phyloP scores from a whole-genome alignment of 768 basidiomycete species.

The Leccinum subtestaceum region DNA sequence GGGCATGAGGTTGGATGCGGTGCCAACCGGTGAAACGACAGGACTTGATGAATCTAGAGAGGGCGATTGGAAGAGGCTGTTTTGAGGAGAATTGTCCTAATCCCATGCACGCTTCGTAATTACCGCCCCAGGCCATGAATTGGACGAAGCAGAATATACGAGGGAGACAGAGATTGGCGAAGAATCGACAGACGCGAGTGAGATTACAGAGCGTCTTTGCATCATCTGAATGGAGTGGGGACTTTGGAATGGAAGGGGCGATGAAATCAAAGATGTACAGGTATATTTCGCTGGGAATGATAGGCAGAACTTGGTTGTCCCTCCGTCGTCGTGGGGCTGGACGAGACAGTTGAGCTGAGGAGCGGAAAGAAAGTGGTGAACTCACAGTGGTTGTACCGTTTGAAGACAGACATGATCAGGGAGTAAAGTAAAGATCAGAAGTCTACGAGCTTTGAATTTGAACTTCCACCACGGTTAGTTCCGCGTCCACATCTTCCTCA shows the following conservation, averaged over 20 bases:
- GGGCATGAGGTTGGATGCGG: neutral
- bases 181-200: neutral
- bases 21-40: neutral
- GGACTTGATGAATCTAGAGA: neutral
- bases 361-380: neutral
- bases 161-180: neutral
- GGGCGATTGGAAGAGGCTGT: neutral
- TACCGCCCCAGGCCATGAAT: too few relatives aligned
- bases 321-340: too few relatives aligned
- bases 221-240: neutral
- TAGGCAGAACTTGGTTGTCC: neutral
- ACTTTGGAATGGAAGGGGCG: neutral
- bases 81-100: neutral
- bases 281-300: neutral
- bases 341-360: neutral
- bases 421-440: too few relatives aligned
- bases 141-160: neutral
- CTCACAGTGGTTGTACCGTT: neutral
- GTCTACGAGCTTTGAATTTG: conserved; percentile 38
- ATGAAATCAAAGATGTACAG: neutral
- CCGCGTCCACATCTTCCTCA: too few relatives aligned
- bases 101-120: too few relatives aligned
- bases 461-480: conserved; percentile 8
- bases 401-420: neutral
- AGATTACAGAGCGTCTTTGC: neutral